Base-by-base conservation (phyloP, 2,329 filamentous ascomycete species). In the Diaporthe eres region DNA sequence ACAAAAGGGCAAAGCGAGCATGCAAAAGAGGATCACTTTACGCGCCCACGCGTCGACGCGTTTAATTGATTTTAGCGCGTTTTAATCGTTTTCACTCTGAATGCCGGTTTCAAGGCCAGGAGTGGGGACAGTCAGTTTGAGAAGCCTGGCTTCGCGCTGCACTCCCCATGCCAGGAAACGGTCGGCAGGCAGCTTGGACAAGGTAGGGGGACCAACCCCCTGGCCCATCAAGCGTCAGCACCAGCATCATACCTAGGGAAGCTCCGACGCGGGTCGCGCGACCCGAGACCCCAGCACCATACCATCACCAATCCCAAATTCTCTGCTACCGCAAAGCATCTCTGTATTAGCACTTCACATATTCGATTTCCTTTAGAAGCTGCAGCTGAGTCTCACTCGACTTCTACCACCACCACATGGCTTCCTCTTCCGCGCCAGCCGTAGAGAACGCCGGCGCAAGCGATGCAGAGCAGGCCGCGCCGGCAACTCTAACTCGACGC, bases 401-500 rank as follows among this genome's bases (percentile, higher is more conserved):
- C 47, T 9, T 25, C 47, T 19, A 42, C 34, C 34, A 17, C 34
- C n/a, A 15, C 37, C 60, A 72, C 49, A 84, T 87, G 83, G 85
- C 87, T 79, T 79, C 85, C 65, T 78, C 83, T 37, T 76, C 82
- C 22, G 79, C 79, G 68, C 78, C 84, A 28, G 79, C 78, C 71
- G 78, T 80, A 57, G 78, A 78, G 42, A 79, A 82, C 78, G 77
- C 79, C 76, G 71, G 44, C 71, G 71, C 71, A 55, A 73, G 78
- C 55, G 78, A 80, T 49, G 71, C 77, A 71, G 13, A 37, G 78
- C 85, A 83, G 81, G 83, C 84, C 84, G 86, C 86, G 84, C 76
- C 79, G 15, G 75, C 79, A 2, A 72, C 80, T 39, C 76, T 80
- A 8, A 79, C 85, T 44, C 90, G 90, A 78, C 90, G 86, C 78